phyloP scores from a whole-genome alignment of 2,329 filamentous ascomycete species.

The Colletotrichum lupini region DNA sequence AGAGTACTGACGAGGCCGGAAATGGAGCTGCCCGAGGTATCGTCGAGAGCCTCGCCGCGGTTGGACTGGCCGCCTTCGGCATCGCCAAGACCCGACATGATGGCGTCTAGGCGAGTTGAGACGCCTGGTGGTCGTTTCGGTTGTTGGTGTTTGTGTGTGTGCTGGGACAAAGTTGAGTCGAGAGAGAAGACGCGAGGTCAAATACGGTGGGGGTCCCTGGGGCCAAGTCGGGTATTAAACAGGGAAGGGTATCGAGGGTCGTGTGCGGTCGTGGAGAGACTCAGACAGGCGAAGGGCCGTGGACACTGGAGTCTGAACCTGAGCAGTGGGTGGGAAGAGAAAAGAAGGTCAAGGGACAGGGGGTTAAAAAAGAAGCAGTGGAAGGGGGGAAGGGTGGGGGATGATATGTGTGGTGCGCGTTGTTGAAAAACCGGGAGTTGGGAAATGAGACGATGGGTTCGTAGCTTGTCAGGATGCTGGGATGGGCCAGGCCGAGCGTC shows the following conservation, averaged over 20 bases:
- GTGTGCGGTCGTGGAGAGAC: slow-evolving; percentile 4
- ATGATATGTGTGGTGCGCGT: slow-evolving; percentile 23
- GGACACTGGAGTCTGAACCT: neutral
- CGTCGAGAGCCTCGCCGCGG: slow-evolving; percentile 2
- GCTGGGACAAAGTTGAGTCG: neutral
- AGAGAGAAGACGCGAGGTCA: neutral
- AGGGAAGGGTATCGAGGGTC: slow-evolving; percentile 12
- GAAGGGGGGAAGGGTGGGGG: slow-evolving; percentile 1
- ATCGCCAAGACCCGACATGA: slow-evolving; percentile 18
- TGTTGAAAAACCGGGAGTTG: slow-evolving; percentile 28
- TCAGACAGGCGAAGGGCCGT: slow-evolving; percentile 4
- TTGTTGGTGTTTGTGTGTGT: neutral
- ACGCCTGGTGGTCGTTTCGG: neutral
- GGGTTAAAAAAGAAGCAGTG: neutral
- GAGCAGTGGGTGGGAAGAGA: neutral
- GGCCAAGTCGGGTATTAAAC: slow-evolving; percentile 29
- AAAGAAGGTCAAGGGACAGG: slow-evolving; percentile 4
- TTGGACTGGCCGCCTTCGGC: slow-evolving; percentile 9
- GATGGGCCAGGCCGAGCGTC: neutral
- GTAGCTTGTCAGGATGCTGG: slow-evolving; percentile 1
- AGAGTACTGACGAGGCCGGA: slow-evolving; percentile 60
- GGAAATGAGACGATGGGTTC: slow-evolving; percentile 28
- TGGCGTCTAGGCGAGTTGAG: neutral
- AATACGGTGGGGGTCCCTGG: slow-evolving; percentile 21
- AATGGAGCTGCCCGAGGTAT: slow-evolving; percentile 12